Conservation (phyloP, 2,329 filamentous ascomycete species). For the Cordyceps javanica region DNA sequence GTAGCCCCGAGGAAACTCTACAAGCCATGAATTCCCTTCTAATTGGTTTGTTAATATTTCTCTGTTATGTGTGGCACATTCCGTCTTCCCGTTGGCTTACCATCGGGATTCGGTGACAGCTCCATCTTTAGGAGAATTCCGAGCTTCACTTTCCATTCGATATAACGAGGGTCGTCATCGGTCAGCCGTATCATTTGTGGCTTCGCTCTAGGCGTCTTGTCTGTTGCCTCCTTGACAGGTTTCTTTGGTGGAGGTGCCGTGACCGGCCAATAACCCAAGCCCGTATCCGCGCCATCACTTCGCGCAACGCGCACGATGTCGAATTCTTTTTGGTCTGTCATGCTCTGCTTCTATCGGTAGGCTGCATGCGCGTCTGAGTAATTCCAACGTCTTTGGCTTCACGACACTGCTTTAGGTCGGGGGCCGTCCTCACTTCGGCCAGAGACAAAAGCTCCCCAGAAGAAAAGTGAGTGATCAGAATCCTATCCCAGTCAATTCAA, state of each 20-base stretch:
- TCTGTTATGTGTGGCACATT: neutral
- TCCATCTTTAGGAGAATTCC: constrained; percentile 41
- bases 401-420: neutral
- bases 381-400: neutral
- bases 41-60: neutral
- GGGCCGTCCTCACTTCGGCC: neutral
- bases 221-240: constrained; percentile 28
- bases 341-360: constrained; percentile 12
- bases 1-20: constrained; percentile 39
- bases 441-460: neutral
- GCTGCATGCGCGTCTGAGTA: neutral
- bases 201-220: constrained; percentile 33
- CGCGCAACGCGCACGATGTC: constrained; percentile 36
- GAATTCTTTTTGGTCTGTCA: constrained; percentile 34
- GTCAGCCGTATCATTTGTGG: constrained; percentile 38
- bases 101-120: constrained; percentile 34
- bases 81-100: constrained; percentile 20
- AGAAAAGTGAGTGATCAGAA: neutral
- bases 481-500: neutral
- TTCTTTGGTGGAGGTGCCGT: constrained; percentile 28
- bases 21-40: constrained; percentile 40
- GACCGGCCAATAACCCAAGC: constrained; percentile 39
- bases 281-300: constrained; percentile 40
- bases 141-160: constrained; percentile 40
- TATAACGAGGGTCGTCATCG: constrained; percentile 37